Evolutionary conservation across 768 basidiomycete species (phyloP), one percentile per base, ranked within the genome.

Genomic region (Lentinula raphanica): DNA sequence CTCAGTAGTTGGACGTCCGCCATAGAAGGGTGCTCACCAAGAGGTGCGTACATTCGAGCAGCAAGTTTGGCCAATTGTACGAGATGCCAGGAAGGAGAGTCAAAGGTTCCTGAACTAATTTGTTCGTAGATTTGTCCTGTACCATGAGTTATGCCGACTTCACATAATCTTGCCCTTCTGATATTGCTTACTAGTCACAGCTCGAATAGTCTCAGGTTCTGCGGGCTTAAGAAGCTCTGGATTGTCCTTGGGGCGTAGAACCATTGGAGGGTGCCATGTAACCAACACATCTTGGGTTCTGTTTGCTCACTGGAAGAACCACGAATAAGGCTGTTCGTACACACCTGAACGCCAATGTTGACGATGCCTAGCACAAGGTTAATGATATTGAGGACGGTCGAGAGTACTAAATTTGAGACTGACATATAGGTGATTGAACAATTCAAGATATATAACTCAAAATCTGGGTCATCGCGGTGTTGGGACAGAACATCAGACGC

Each of bases 391-490:
- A 59, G 44, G 32, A 13, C 21, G 39, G 38, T 45, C 29, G 28
- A 40, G 23, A 44, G 42, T 8, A 21, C 19, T 5, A n/a, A n/a
- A n/a, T 3, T 23, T 44, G 1, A 17, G 13, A 5, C 9, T 59
- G 61, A 88, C 88, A 90, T 91, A 64, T 92, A 92, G 9, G 92
- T 91, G 49, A 92, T 80, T 2, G 90, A 92, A 65, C 88, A 90
- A 1, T 89, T 90, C 54, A 86, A 73, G 2, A 94, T 74, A 13
- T 83, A 82, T 19, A 94, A 76, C 61, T 88, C 83, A 60, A 92
- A 93, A 54, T 85, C 76, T 8, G 84, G 80, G 60, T 89, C 76
- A 62, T 86, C 71, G 7, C 80, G 76, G 68, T 91, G 87, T 51
- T 85, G 79, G 13, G 86, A 81, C 28, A 95, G 74, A 7, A 88